phyloP scores from a whole-genome alignment of 208 protist species.

The Wallacemonas sp. region DNA sequence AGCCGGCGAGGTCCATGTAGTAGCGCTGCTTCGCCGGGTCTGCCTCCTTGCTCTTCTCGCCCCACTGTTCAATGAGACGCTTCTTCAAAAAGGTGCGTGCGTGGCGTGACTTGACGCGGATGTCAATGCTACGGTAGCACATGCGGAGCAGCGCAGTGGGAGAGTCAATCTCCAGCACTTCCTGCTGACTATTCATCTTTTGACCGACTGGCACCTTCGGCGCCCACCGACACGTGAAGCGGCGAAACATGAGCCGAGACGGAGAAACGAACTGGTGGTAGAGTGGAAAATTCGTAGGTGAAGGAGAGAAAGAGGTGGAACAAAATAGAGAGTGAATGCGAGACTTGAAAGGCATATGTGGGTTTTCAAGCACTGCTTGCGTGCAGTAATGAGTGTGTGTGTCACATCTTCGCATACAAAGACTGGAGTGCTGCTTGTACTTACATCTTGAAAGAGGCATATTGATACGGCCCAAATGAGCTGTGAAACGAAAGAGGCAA shows the following conservation, averaged over 20 bases:
- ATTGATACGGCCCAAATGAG: too few relatives aligned
- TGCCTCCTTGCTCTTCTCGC: constrained; percentile 61
- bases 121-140: constrained; percentile 92
- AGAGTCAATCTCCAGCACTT: constrained; percentile 80
- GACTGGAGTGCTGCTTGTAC: too few relatives aligned
- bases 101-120: constrained; percentile 84
- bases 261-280: neutral
- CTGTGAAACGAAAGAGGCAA: too few relatives aligned
- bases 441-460: too few relatives aligned
- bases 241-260: constrained; percentile 34
- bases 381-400: too few relatives aligned
- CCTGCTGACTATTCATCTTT: constrained; percentile 78
- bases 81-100: constrained; percentile 85
- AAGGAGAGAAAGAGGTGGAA: neutral
- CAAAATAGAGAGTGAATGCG: too few relatives aligned
- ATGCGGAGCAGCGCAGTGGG: constrained; percentile 84
- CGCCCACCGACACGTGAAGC: constrained; percentile 6
- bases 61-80: constrained; percentile 81
- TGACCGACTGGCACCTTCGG: constrained; percentile 24
- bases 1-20: constrained; percentile 88
- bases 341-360: too few relatives aligned
- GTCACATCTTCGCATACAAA: too few relatives aligned
- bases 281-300: neutral
- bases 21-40: constrained; percentile 86
- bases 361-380: too few relatives aligned